A percentile compares a stretch with the other conserved stretches of the same genome.
Evolutionary conservation across 768 basidiomycete species (phyloP).

Genomic region (Tylopilus sp.): DNA sequence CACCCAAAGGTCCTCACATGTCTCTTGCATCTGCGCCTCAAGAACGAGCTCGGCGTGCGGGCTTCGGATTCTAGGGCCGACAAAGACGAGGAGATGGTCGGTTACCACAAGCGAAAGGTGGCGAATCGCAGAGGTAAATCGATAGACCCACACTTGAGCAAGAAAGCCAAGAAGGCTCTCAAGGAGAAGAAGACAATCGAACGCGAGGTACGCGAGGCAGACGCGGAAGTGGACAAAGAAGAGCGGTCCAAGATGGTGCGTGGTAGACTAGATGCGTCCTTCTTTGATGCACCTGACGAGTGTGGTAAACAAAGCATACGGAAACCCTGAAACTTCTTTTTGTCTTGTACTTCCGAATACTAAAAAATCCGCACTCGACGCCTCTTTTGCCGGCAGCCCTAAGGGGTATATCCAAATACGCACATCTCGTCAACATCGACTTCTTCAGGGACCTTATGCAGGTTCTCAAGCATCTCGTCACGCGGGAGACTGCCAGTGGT

Average conservation of each 20-base stretch:
- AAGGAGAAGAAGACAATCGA: slow-evolving; percentile 90
- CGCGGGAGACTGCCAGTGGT: slow-evolving; percentile 43
- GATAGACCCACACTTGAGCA: slow-evolving; percentile 74
- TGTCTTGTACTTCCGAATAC: slow-evolving; percentile 92
- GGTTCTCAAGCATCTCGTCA: slow-evolving; percentile 76
- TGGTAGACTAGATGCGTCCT: slow-evolving; percentile 18
- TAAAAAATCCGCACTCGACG: slow-evolving; percentile 80
- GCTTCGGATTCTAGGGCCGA: slow-evolving; percentile 70
- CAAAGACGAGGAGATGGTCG: slow-evolving; percentile 42
- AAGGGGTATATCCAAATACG: slow-evolving; percentile 88
- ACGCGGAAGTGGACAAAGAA: slow-evolving; percentile 89
- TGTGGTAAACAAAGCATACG: slow-evolving; percentile 65
- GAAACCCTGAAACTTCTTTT: slow-evolving; percentile 98
- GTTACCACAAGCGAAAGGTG: slow-evolving; percentile 33
- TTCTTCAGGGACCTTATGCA: slow-evolving; percentile 95
- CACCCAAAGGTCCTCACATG: slow-evolving; percentile 86
- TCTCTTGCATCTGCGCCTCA: slow-evolving; percentile 80
- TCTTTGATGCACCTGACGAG: slow-evolving; percentile 17
- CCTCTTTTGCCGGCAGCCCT: slow-evolving; percentile 83
- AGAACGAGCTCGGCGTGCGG: slow-evolving; percentile 78
- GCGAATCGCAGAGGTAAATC: slow-evolving; percentile 52
- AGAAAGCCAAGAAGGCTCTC: slow-evolving; percentile 80
- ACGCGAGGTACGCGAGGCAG: slow-evolving; percentile 91
- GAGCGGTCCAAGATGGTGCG: slow-evolving; percentile 79
- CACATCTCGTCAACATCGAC: slow-evolving; percentile 96